Evolutionary conservation across 352 stramenopile species (phyloP), one percentile per base, ranked within the genome.

Genomic region (Globisporangium carolinianum): DNA sequence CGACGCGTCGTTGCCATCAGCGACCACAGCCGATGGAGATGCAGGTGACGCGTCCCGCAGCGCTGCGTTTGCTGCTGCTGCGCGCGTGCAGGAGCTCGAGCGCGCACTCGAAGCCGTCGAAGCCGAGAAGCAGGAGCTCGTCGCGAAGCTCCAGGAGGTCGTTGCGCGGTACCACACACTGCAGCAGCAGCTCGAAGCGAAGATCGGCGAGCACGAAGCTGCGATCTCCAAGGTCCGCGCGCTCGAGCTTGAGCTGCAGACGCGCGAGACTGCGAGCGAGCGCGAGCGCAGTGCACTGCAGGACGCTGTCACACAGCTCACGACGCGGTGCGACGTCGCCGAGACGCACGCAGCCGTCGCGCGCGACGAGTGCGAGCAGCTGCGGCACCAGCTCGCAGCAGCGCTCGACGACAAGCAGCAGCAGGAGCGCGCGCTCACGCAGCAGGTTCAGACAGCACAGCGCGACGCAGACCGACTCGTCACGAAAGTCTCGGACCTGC

Each of bases 121-220:
- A 45, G 57, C 63, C 36, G 72, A 88, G 55, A 79, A 74, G 60
- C 32, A 74, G 39, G 73, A 80, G 35, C 53, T 86, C 9, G 66
- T 75, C 2, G 66, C 12, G 18, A 83, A 86, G 57, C 56, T 87
- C 2, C 66, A 81, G 24, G 72, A 87, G 54, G 77, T 83, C 37
- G 67, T 83, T 10, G 18, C 45, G 35, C 64, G 70, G 7, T 84
- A 83, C 60, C 74, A 86, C 38, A 51, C 56, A n/a, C 55, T 87
- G 8, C 70, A 87, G 52, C 63, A 68, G 55, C 62, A 84, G 48
- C 62, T 86, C 1, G 73, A 87, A 51, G 73, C 65, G 36, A 72
- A 79, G 51, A 69, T 79, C 11, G 66, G 64, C 8, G 76, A 88
- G 52, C 70, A 84, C 7, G 66, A 77, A 43, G 57, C 78, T 0